phyloP scores from a whole-genome alignment of 306 rosid genomes.

The Prinsepia uniflora region DNA sequence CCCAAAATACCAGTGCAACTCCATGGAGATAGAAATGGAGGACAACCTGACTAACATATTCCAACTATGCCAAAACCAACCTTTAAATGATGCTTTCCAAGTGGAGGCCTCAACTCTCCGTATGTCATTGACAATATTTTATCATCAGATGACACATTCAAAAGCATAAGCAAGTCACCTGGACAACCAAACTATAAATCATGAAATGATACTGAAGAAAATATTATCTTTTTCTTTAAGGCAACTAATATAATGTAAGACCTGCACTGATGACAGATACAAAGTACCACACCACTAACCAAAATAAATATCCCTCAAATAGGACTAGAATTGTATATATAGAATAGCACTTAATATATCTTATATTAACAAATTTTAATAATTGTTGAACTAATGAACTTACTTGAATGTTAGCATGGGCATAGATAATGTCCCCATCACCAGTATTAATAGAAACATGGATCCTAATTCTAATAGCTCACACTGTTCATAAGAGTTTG shows the following conservation, averaged over 20 bases:
- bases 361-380: not conserved
- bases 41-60: not conserved
- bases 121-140: constrained; percentile 79
- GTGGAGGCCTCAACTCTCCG: constrained; percentile 96
- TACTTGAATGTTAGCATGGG: constrained; percentile 76
- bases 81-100: constrained; percentile 94
- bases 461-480: not conserved
- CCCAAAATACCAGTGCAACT: too few species aligned
- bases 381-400: constrained; percentile 36
- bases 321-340: not conserved
- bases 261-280: not conserved
- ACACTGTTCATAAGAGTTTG: not conserved
- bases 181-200: constrained; percentile 25
- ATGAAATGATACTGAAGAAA: constrained; percentile 9
- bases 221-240: not conserved
- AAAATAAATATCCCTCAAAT: constrained; percentile 3
- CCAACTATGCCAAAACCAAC: constrained; percentile 35
- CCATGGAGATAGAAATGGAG: too few species aligned
- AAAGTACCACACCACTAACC: not conserved
- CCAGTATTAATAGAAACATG: constrained; percentile 55
- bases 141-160: constrained; percentile 73
- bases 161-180: constrained; percentile 83
- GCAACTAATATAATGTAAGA: not conserved
- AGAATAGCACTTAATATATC: not conserved
- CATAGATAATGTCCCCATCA: constrained; percentile 57